phyloP scores from a whole-genome alignment of 768 basidiomycete genomes.

The Russula virescens region DNA sequence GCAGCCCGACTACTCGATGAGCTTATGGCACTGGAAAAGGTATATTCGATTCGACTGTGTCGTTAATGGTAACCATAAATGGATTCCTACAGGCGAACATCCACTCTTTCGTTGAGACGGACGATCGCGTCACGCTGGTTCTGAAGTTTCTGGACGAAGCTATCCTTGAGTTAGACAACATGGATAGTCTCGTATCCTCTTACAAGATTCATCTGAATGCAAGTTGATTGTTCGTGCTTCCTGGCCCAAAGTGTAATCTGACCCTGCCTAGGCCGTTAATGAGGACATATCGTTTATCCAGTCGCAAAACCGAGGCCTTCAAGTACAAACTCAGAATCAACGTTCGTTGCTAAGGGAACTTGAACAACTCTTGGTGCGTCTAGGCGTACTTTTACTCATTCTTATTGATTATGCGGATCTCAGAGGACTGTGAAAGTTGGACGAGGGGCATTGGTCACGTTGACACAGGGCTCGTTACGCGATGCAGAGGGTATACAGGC shows the following conservation, averaged over 20 bases:
- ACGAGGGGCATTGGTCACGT: slow-evolving; percentile 59
- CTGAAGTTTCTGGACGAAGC: slow-evolving; percentile 88
- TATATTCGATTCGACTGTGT: slow-evolving; percentile 31
- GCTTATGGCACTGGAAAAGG: slow-evolving; percentile 89
- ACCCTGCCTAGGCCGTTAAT: slow-evolving; percentile 64
- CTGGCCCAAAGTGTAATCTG: background rate
- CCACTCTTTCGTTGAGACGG: slow-evolving; percentile 94
- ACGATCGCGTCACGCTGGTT: slow-evolving; percentile 83
- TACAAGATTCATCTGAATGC: slow-evolving; percentile 98
- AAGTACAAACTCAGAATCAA: slow-evolving; percentile 97
- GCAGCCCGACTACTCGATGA: slow-evolving; percentile 87
- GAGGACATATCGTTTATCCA: slow-evolving; percentile 97
- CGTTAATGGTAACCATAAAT: background rate
- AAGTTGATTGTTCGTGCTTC: slow-evolving; percentile 28
- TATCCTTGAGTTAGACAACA: slow-evolving; percentile 77
- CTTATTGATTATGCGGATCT: background rate
- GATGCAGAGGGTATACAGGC: slow-evolving; percentile 66
- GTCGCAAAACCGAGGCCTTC: slow-evolving; percentile 91
- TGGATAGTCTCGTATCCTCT: slow-evolving; percentile 84
- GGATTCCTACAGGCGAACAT: slow-evolving; percentile 71
- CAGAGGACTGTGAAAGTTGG: slow-evolving; percentile 97
- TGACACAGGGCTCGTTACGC: slow-evolving; percentile 88
- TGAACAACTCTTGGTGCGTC: slow-evolving; percentile 70
- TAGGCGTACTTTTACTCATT: background rate
- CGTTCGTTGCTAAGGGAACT: slow-evolving; percentile 76